These are phyloP conservation scores for Kurtzmaniella quercitrusa DNA, from an alignment of 1,139 yeast species.

Conservation along the genomic window DNA sequence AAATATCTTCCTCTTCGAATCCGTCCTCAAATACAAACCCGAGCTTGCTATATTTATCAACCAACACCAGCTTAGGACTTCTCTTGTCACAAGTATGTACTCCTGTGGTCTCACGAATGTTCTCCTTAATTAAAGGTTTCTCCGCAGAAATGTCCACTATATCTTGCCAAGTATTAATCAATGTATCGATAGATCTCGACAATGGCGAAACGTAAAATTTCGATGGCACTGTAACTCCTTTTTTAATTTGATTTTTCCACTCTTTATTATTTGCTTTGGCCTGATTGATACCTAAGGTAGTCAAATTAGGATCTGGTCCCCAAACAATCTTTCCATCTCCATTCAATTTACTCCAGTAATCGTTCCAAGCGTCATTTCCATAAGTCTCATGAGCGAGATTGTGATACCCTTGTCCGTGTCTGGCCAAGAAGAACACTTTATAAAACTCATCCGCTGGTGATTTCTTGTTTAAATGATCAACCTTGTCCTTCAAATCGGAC, in stretches of 20 bases:
- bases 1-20: conserved; percentile 38
- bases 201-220: conserved; percentile 36
- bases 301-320: conserved; percentile 48
- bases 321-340: conserved; percentile 43
- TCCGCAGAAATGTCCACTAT: conserved; percentile 23
- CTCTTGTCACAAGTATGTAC: conserved; percentile 44
- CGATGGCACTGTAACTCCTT: conserved; percentile 23
- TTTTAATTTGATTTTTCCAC: conserved; percentile 22
- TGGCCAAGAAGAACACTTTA: conserved; percentile 38
- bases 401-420: conserved; percentile 48
- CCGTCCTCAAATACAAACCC: conserved; percentile 37
- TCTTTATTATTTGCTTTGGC: conserved; percentile 29
- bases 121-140: conserved; percentile 35
- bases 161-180: conserved; percentile 29
- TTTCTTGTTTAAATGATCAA: conserved; percentile 25
- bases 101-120: conserved; percentile 41
- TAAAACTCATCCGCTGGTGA: conserved; percentile 24
- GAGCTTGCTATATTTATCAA: conserved; percentile 24
- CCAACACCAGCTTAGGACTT: conserved; percentile 29
- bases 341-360: conserved; percentile 37
- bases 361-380: conserved; percentile 43
- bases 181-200: conserved; percentile 35
- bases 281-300: conserved; percentile 36
- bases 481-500: conserved; percentile 23
- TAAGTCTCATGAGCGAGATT: conserved; percentile 40